phyloP scores from a whole-genome alignment of 1,284 basidiomycete genomes.

The Trametes hirsuta region DNA sequence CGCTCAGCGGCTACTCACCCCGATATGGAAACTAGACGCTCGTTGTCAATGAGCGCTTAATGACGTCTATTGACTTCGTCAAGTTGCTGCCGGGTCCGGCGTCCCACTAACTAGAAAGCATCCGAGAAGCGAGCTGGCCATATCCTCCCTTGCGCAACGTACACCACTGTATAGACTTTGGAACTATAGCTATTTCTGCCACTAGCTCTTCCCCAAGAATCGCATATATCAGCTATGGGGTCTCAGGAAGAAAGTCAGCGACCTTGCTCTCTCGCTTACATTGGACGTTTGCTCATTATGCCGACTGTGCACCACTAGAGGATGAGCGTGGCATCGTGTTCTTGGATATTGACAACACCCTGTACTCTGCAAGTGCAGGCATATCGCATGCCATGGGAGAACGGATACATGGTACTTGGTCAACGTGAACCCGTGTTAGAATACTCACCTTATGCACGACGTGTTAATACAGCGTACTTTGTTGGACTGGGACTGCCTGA shows the following conservation, averaged over 20 bases:
- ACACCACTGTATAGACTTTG: background rate
- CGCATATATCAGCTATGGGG: background rate
- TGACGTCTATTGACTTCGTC: background rate
- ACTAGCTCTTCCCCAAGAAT: background rate
- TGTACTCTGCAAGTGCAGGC: constrained; percentile 76
- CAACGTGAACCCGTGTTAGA: background rate
- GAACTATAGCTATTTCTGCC: background rate
- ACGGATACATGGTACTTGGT: constrained; percentile 67
- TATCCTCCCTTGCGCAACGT: background rate
- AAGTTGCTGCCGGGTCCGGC: background rate
- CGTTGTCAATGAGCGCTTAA: constrained; percentile 4
- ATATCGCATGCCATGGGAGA: constrained; percentile 84
- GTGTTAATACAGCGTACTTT: constrained; percentile 67
- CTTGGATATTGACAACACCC: constrained; percentile 89
- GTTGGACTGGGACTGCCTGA: constrained; percentile 67
- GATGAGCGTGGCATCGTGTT: constrained; percentile 69
- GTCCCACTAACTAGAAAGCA: background rate
- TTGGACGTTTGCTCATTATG: background rate
- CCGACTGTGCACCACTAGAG: constrained; percentile 5
- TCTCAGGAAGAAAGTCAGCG: constrained; percentile 9
- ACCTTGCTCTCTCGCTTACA: background rate
- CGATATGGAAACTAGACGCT: constrained; percentile 15
- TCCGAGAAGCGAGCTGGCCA: background rate
- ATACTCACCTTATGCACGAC: background rate
- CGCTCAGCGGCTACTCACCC: constrained; percentile 18